Evolutionary conservation across 257 asterid genomes (phyloP).

Genomic region (Plantago elongata): DNA sequence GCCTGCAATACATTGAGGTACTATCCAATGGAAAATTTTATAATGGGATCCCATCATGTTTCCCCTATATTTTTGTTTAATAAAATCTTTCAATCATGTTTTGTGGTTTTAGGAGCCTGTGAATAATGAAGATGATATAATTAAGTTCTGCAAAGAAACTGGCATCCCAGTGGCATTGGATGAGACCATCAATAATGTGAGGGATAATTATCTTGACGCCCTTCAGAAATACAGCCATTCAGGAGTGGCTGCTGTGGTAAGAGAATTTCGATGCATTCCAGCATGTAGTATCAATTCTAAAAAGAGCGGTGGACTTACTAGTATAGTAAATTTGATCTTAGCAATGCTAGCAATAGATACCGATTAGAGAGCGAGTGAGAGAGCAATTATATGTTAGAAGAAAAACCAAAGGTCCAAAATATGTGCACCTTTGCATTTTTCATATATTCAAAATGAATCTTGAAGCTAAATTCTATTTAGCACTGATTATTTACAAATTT

Average conservation of each 20-base stretch:
- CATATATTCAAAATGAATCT: background rate
- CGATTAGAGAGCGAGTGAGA: no score
- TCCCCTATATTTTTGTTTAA: background rate
- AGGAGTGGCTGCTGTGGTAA: conserved; percentile 76
- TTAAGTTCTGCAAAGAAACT: conserved; percentile 77
- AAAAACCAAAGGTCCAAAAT: background rate
- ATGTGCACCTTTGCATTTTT: conserved; percentile 1
- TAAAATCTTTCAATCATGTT: conserved; percentile 6
- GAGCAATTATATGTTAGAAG: no score
- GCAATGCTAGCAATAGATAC: no score
- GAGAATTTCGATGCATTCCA: conserved; percentile 21
- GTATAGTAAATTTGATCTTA: background rate
- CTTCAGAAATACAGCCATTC: conserved; percentile 67
- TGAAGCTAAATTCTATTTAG: background rate
- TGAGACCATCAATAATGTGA: conserved; percentile 61
- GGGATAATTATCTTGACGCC: conserved; percentile 42
- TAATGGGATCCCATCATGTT: background rate
- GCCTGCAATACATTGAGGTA: conserved; percentile 94
- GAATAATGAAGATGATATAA: conserved; percentile 56
- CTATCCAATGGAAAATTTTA: background rate
- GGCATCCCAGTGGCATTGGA: conserved; percentile 93
- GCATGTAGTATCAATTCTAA: background rate
- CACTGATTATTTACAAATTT: conserved; percentile 5
- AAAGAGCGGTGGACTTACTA: background rate
- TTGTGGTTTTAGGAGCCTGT: conserved; percentile 78